These are phyloP conservation scores for Eimeria acervulina DNA, from an alignment of 169 alveolate genomes.

Conservation along the genomic window DNA sequence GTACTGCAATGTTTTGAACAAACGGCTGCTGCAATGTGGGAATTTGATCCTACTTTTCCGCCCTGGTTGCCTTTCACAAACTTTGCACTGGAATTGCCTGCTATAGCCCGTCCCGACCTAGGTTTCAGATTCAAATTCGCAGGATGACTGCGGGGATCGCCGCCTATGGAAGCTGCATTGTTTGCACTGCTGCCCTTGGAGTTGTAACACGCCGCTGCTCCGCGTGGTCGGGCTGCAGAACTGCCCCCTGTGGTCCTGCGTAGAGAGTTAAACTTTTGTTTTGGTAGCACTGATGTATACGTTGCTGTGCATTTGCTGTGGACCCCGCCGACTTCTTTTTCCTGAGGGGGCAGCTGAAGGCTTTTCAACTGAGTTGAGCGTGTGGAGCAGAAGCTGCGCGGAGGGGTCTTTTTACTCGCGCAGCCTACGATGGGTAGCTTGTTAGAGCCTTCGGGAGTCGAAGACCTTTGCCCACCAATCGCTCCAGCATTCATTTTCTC, in stretches of 20 bases:
- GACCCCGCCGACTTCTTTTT: neutral
- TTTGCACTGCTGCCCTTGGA: neutral
- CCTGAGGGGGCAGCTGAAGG: neutral
- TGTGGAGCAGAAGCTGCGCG: neutral
- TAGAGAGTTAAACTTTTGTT: neutral
- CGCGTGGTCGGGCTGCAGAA: neutral
- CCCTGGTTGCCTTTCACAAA: neutral
- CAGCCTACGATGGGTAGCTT: neutral
- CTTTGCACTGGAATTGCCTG: neutral
- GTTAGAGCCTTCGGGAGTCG: neutral
- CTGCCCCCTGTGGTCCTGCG: neutral
- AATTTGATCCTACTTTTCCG: neutral
- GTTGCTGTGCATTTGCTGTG: neutral
- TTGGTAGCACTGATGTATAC: neutral
- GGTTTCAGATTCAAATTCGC: neutral
- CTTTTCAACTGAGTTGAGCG: neutral
- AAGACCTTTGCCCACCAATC: neutral
- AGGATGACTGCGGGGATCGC: neutral
- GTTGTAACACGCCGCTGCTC: neutral
- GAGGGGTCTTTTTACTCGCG: neutral
- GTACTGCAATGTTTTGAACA: neutral
- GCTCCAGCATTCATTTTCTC: neutral
- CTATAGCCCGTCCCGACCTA: neutral
- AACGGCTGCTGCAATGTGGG: too few relatives aligned
- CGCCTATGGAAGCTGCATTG: neutral